Conservation (phyloP, 2,329 filamentous ascomycete species). For the Penicillium italicum region DNA sequence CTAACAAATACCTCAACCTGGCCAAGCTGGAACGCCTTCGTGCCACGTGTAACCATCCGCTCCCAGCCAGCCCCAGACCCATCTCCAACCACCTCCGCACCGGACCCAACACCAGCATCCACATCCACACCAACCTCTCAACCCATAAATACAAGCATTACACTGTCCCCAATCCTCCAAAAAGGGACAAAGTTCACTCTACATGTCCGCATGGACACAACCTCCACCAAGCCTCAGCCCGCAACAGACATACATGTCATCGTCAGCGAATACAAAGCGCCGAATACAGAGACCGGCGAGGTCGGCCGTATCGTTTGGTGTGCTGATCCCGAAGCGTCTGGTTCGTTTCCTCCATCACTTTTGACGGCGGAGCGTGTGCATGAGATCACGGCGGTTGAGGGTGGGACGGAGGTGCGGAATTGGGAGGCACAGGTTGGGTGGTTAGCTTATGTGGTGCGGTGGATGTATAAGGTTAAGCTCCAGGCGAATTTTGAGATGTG, state of each 20-base stretch:
- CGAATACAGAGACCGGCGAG: slow-evolving; percentile 18
- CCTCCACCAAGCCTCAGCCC: slow-evolving; percentile 20
- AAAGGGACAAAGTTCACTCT: slow-evolving; percentile 45
- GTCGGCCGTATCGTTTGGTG: slow-evolving; percentile 31
- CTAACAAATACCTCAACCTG: slow-evolving; percentile 46
- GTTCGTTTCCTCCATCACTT: slow-evolving; percentile 33
- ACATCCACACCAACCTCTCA: slow-evolving; percentile 8
- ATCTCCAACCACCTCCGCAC: background rate
- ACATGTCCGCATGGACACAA: slow-evolving; percentile 41
- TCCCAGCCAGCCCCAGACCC: slow-evolving; percentile 33
- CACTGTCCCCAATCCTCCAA: slow-evolving; percentile 31
- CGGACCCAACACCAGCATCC: slow-evolving; percentile 7
- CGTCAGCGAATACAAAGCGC: slow-evolving; percentile 35
- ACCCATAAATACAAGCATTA: background rate
- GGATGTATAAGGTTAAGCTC: slow-evolving; percentile 41
- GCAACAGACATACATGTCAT: slow-evolving; percentile 26
- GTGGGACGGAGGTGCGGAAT: slow-evolving; percentile 36
- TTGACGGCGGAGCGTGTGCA: slow-evolving; percentile 47
- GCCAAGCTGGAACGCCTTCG: slow-evolving; percentile 48
- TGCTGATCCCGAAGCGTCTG: slow-evolving; percentile 27
- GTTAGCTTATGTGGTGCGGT: slow-evolving; percentile 41
- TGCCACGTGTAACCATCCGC: slow-evolving; percentile 45
- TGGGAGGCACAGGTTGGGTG: slow-evolving; percentile 48
- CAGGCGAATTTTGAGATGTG: slow-evolving; percentile 40
- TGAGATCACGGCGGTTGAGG: slow-evolving; percentile 42